phyloP scores from a whole-genome alignment of 352 stramenopile species.

The Pythium biforme region DNA sequence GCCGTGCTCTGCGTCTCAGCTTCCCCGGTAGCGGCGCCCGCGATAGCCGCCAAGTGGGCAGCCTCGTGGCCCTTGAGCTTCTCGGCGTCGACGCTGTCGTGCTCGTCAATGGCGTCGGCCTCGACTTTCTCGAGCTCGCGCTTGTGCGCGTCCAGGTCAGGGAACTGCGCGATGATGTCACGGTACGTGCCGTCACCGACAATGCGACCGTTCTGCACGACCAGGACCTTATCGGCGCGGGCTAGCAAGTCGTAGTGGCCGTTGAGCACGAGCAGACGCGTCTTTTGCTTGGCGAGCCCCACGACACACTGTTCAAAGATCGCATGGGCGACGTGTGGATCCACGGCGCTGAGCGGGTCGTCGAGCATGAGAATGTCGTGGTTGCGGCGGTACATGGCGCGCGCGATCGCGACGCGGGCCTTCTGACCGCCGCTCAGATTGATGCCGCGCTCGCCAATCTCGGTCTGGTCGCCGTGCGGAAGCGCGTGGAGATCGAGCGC shows the following conservation, averaged over 20 bases:
- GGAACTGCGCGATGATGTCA: slow-evolving; percentile 28
- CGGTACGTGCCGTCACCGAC: slow-evolving; percentile 28
- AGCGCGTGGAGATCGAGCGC: slow-evolving; percentile 59
- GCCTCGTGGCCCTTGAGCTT: slow-evolving; percentile 19
- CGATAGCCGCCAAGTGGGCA: slow-evolving; percentile 8
- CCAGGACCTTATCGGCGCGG: slow-evolving; percentile 32
- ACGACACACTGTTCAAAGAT: slow-evolving; percentile 34
- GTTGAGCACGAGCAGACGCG: slow-evolving; percentile 71
- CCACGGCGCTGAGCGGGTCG: slow-evolving; percentile 34
- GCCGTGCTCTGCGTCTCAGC: background rate
- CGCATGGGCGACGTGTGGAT: slow-evolving; percentile 30
- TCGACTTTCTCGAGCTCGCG: slow-evolving; percentile 18
- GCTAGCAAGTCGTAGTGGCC: slow-evolving; percentile 36
- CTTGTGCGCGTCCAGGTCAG: slow-evolving; percentile 13
- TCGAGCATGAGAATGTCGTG: slow-evolving; percentile 36
- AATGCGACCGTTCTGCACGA: slow-evolving; percentile 30
- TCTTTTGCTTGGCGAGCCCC: slow-evolving; percentile 31
- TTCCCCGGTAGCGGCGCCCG: background rate
- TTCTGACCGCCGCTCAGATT: slow-evolving; percentile 37
- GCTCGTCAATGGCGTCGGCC: slow-evolving; percentile 20
- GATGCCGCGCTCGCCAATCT: slow-evolving; percentile 51
- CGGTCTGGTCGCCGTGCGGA: slow-evolving; percentile 59
- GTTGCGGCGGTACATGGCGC: slow-evolving; percentile 31
- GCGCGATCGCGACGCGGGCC: slow-evolving; percentile 27
- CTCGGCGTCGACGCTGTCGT: slow-evolving; percentile 21